Base-by-base conservation (phyloP, 2,329 filamentous ascomycete species). In the Didymella segeticola region DNA sequence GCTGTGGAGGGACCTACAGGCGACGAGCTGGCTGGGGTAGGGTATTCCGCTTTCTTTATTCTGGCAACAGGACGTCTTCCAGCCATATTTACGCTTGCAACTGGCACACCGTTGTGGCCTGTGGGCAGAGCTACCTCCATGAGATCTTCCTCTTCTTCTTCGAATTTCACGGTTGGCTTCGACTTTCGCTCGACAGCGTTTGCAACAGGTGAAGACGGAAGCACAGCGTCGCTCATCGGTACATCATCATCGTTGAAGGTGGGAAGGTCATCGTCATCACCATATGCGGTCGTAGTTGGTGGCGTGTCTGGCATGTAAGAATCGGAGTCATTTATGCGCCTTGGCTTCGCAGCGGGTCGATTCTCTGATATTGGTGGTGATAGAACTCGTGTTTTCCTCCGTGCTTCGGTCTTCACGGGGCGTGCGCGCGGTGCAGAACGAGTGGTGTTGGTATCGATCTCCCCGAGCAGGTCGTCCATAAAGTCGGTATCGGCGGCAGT, bases 401-500 rank as follows among this genome's bases (percentile, higher is more conserved):
- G 86, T 55, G 90, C 86, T 54, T 88, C 87, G 14, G 88, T 88
- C 72, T 90, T 89, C 61, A 92, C 81, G 31, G 87, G 78, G 75
- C 84, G 87, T 78, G 88, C 79, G 14, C 81, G 79, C 26, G 75
- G 66, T 3, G 81, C 78, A 20, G 76, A 71, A 17, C 84, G 80
- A 25, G 87, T 80, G 10, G 86, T 78, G 68, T 95, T 96, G 43
- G 85, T 85, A 70, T 97, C 91, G 49, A 99, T 90, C 75, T 97
- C 91, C 56, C 87, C 91, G 1, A 99, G 84, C 2, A 99, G 82
- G 67, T 88, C 86, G 15, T 86, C 85, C 76, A 99, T 85, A 76
- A 98, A 99, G 51, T 89, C 89, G 52, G 91, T 89, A 67, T 98
- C 93, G 62, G 91, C 93, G 64, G 93, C 89, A 5, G 91, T 96